These are phyloP conservation scores for Dinochytrium kinnereticum DNA, from an alignment of 371 early-diverging fungal species.

Conservation along the genomic window DNA sequence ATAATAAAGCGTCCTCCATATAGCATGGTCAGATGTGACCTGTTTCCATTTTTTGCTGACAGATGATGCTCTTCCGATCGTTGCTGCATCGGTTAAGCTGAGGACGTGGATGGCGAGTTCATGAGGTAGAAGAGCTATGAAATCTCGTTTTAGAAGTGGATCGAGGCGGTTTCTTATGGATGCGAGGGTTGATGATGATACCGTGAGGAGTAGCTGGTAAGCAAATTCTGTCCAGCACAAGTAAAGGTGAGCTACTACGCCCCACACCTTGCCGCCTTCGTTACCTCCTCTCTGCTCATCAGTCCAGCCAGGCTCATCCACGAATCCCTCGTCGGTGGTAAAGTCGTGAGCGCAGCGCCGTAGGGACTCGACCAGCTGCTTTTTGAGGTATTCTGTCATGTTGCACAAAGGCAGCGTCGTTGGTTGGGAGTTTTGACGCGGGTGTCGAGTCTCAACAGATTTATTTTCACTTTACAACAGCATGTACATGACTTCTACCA, in stretches of 20 bases:
- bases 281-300: slow-evolving; percentile 72
- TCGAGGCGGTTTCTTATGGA: slow-evolving; percentile 61
- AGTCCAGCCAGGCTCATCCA: slow-evolving; percentile 59
- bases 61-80: slow-evolving; percentile 12
- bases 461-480: neutral
- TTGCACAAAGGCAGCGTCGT: too few relatives aligned
- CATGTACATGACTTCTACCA: slow-evolving; percentile 10
- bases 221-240: slow-evolving; percentile 61
- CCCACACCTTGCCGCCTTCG: slow-evolving; percentile 12
- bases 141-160: slow-evolving; percentile 65
- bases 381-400: neutral
- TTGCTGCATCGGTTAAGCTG: slow-evolving; percentile 58
- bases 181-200: slow-evolving; percentile 63
- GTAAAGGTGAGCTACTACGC: neutral
- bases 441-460: neutral
- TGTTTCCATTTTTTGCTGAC: slow-evolving; percentile 33
- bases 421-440: too few relatives aligned
- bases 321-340: slow-evolving; percentile 65
- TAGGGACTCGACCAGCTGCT: neutral
- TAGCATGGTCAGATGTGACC: slow-evolving; percentile 30
- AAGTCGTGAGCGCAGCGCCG: neutral
- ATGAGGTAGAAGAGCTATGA: slow-evolving; percentile 54
- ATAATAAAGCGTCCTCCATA: slow-evolving; percentile 36
- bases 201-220: slow-evolving; percentile 64
- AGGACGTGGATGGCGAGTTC: slow-evolving; percentile 69